Evolutionary conservation across 192 early-diverging fungal species (phyloP), one percentile per base, ranked within the genome.

Genomic region (Coemansia brasiliensis): DNA sequence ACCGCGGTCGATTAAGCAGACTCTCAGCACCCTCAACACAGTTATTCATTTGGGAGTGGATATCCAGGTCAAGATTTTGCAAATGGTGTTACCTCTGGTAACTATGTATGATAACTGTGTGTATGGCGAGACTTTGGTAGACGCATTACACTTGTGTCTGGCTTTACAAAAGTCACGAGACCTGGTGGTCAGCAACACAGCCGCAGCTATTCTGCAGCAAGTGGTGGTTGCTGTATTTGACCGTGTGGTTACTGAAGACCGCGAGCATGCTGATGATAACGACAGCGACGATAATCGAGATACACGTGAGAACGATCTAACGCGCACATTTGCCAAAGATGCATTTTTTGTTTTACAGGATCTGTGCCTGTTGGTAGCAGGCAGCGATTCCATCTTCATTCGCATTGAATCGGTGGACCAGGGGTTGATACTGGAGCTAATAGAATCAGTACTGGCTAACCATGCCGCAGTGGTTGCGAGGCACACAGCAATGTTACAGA

Each of bases 281-380:
- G 39, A 40, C 5, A 42, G 17, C 22, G 59, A 27, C 10, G 24
- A 22, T n/a, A 42, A 35, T 18, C 18, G 20, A 13, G 61, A 63
- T 7, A 69, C 61, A 3, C 53, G 52, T 26, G 69, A 65, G 11
- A 20, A 39, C 13, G 77, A 79, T 15, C 18, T 63, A 43, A 45
- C 83, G 38, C 80, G 78, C 38, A 83, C 79, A 64, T 86, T 83
- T 63, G 83, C 84, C 3, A 85, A 84, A 52, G 95, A 98, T 49
- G 95, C 94, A n/a, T 90, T 84, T 72, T 81, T 87, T 71, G 81
- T 98, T 1, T 89, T 98, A 61, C 87, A 92, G 83, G 95, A 98
- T 57, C 69, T 97, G 41, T 98, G 93, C 52, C 63, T 88, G 26
- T 58, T 96, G 46, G 90, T 87, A 0, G 82, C 83, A 27, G 88